Base-by-base conservation (phyloP, 2,329 filamentous ascomycete genomes). In the Amauroascus niger region DNA sequence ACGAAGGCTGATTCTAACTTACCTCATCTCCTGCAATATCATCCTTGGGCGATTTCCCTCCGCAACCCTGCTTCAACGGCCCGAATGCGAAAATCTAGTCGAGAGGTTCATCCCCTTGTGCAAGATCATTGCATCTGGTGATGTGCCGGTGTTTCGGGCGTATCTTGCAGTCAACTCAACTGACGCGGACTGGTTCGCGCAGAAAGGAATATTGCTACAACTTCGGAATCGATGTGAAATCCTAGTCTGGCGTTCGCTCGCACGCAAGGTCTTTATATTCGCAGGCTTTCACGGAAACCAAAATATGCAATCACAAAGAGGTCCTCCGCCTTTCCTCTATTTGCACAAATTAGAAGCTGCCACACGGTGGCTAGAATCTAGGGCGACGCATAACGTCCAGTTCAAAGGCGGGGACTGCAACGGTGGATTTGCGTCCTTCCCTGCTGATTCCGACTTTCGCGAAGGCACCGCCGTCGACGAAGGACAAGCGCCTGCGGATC, bases 21-120 rank as follows among this genome's bases (percentile, higher is more conserved):
- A 90, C 66, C 80, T 96, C 37, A 83, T 95, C 55, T 80, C 88
- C 0, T 79, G 82, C 61, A 95, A 95, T 65, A 77, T 96, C 52
- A 82, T 95, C 35, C 77, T 95, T 45, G 91, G 89, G 20, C 83
- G 88, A 28, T 88, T 96, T 60, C 90, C 91, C 1, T 85, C 84
- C 1, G 64, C 72, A 7, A 56, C 67, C 1, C 77, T 95, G 0
- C 79, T 94, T 43, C 72, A 78, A 37, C 79, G 84, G 1, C 84
- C 86, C 2, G 88, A 93, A 70, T 83, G 87, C 11, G 69, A 73
- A 53, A 78, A 77, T 1, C 73, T 94, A 20, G 75, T 74, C 0
- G 74, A 81, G 20, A 77, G 83, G 47, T 96, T 94, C 67, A 62
- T 78, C 1, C 88, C 87, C 0, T 73, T 96, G n/a, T 84, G 83